phyloP scores from a whole-genome alignment of 2,329 filamentous ascomycete species.

The Aspergillus fijiensis region DNA sequence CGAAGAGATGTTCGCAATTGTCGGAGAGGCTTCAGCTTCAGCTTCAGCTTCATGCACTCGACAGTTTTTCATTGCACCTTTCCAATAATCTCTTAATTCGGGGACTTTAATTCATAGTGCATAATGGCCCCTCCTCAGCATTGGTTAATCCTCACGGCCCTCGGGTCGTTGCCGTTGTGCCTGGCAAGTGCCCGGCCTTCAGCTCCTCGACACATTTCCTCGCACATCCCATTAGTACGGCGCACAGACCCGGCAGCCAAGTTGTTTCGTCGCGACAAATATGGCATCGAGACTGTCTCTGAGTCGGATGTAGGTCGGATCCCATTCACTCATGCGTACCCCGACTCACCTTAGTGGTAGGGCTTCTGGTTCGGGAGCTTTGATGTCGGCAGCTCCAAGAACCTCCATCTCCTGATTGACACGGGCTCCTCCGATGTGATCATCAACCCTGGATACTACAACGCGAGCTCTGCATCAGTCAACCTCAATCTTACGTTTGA shows the following conservation, averaged over 20 bases:
- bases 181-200: no score
- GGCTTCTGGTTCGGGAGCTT: conserved; percentile 8
- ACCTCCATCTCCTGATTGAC: no score
- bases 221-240: conserved; percentile 1
- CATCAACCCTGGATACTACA: conserved; percentile 1
- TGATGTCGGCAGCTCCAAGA: background rate
- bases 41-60: no score
- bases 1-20: no score
- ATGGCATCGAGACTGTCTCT: background rate
- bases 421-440: background rate
- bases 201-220: background rate
- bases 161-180: background rate
- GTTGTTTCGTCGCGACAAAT: background rate
- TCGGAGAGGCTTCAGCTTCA: no score
- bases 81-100: no score
- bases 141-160: background rate
- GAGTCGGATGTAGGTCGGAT: background rate
- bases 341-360: background rate
- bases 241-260: background rate
- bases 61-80: no score
- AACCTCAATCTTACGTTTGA: conserved; percentile 1
- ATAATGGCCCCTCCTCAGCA: background rate
- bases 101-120: no score
- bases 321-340: no score
- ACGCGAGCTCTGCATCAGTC: background rate